phyloP scores from a whole-genome alignment of 345 rosid genomes.

The Eucalyptus tenuipes region DNA sequence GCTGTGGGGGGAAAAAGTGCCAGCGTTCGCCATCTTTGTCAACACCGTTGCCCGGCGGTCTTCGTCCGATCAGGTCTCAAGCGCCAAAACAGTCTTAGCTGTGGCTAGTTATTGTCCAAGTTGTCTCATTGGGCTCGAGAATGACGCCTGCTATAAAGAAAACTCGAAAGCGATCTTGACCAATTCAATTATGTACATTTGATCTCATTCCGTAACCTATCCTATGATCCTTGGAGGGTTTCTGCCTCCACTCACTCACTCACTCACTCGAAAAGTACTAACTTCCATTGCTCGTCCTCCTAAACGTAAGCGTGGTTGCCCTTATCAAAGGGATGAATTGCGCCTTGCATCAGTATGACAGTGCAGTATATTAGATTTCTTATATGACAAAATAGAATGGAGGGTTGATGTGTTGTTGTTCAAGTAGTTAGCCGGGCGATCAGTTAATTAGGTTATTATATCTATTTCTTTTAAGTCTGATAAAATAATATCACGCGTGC shows the following conservation, averaged over 20 bases:
- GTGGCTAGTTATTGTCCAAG: not conserved
- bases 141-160: not conserved
- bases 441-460: not conserved
- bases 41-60: not conserved
- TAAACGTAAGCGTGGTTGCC: not conserved
- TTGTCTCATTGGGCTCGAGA: not conserved
- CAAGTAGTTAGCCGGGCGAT: not conserved
- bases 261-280: not conserved
- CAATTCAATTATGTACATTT: not conserved
- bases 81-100: not conserved
- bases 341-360: not conserved
- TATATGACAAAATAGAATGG: not conserved
- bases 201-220: not conserved
- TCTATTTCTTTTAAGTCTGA: not conserved
- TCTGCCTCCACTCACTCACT: not conserved
- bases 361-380: not conserved
- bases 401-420: not conserved
- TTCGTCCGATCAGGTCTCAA: not conserved
- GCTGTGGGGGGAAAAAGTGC: not conserved
- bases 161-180: not conserved
- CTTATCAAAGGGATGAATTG: not conserved
- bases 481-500: not conserved
- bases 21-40: not conserved
- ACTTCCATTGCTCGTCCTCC: not conserved
- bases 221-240: not conserved